Conservation (phyloP, 495 filamentous ascomycete species). For the Saxophila tyrrhenica region DNA sequence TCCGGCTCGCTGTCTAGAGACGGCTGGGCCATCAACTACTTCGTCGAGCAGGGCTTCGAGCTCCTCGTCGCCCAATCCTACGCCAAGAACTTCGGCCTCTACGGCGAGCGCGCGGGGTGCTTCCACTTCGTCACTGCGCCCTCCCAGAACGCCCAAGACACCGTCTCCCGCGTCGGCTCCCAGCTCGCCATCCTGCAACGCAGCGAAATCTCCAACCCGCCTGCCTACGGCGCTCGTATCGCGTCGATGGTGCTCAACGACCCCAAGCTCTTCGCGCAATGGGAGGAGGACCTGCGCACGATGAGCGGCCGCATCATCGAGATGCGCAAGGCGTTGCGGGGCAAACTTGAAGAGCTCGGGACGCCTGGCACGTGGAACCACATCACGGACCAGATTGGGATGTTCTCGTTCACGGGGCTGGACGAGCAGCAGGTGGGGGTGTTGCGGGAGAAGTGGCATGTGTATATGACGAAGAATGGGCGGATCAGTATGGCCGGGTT, state of each 20-base stretch:
- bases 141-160: slow-evolving; percentile 49
- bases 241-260: slow-evolving; percentile 78
- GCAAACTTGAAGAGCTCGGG: slow-evolving; percentile 64
- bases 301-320: slow-evolving; percentile 90
- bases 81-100: slow-evolving; percentile 98
- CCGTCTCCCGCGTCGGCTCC: slow-evolving; percentile 57
- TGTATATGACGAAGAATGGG: slow-evolving; percentile 99
- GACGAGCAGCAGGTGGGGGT: slow-evolving; percentile 73
- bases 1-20: slow-evolving; percentile 79
- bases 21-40: slow-evolving; percentile 84
- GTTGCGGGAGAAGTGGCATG: slow-evolving; percentile 67
- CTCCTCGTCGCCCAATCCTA: slow-evolving; percentile 91
- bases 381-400: slow-evolving; percentile 97
- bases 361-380: slow-evolving; percentile 93
- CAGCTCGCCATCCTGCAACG: slow-evolving; percentile 93
- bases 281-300: slow-evolving; percentile 82
- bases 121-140: slow-evolving; percentile 90
- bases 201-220: slow-evolving; percentile 93
- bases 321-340: slow-evolving; percentile 68
- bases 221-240: slow-evolving; percentile 85
- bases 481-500: slow-evolving; percentile 90
- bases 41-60: slow-evolving; percentile 91
- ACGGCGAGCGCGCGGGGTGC: slow-evolving; percentile 88
- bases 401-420: slow-evolving; percentile 97
- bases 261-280: slow-evolving; percentile 69